Base-by-base conservation (phyloP, 176 grass and related monocot genomes). In the Secale cereale region DNA sequence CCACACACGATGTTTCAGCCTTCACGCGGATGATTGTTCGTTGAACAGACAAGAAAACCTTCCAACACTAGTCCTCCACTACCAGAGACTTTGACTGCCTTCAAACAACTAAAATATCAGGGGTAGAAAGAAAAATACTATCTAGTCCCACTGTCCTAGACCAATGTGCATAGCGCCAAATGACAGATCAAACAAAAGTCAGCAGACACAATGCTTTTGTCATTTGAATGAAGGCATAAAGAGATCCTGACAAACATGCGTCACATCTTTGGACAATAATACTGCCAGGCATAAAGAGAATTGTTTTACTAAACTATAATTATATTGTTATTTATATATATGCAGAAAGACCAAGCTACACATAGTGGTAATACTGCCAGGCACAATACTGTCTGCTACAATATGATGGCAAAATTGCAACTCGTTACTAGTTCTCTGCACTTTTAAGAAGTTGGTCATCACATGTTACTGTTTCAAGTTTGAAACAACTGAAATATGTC, bases 31-130 rank as follows among this genome's bases (percentile, higher is more conserved):
- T 84, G 25, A 10, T 50, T 74, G 27, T 61, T n/a, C 30, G 39
- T 56, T 78, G 63, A 80, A 59, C 32, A 22, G 66, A 45, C 35
- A 68, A 22, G 33, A 85, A 80, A 75, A 76, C 77, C 14, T 66
- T 76, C 43, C 45, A 68, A 52, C 20, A 40, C 40, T 48, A 76
- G 35, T 25, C 68, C 22, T 57, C 68, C 22, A 52, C 62, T 50
- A 28, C 14, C 36, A 20, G 22, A 60, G 76, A 85, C 87, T 88
- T 88, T 66, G 75, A 80, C 82, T 74, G 13, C 15, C 8, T 68
- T 32, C 22, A 19, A 74, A 81, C 23, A 25, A 29, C 33, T 68
- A 23, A 39, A 22, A 82, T 12, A 77, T 29, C 14, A 45, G 31
- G 22, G 59, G 36, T 27, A 45, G 15, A 39, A 70, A 76, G 52